Evolutionary conservation across 2,329 filamentous ascomycete genomes (phyloP).

Genomic region (Venturia nashicola): DNA sequence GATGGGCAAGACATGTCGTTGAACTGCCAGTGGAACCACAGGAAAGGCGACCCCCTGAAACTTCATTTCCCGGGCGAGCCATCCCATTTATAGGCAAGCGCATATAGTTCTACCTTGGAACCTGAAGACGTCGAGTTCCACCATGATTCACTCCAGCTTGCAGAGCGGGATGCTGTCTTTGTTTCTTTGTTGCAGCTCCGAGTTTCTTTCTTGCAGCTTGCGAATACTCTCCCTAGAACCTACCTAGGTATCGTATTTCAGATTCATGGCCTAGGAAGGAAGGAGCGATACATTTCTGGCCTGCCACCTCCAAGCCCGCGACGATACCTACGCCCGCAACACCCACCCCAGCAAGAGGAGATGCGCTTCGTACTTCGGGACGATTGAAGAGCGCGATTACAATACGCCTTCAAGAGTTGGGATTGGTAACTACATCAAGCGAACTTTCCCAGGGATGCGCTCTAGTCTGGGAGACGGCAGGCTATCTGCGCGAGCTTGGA

Average conservation of each 20-base stretch:
- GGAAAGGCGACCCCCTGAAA: background rate
- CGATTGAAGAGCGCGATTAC: background rate
- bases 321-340: background rate
- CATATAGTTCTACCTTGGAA: background rate
- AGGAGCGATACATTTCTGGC: background rate
- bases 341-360: background rate
- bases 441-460: background rate
- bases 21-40: too few species aligned
- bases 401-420: background rate
- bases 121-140: background rate
- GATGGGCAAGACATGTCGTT: background rate
- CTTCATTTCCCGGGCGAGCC: background rate
- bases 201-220: too few species aligned
- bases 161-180: too few species aligned
- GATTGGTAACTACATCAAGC: background rate
- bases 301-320: background rate
- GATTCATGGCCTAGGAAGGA: too few species aligned
- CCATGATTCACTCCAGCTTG: background rate
- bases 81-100: slow-evolving; percentile 1
- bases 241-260: too few species aligned
- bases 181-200: too few species aligned
- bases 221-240: too few species aligned
- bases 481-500: background rate
- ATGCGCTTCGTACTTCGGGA: background rate
- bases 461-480: background rate